Base-by-base conservation (phyloP, 2,329 filamentous ascomycete genomes). In the Scytalidium sp. region DNA sequence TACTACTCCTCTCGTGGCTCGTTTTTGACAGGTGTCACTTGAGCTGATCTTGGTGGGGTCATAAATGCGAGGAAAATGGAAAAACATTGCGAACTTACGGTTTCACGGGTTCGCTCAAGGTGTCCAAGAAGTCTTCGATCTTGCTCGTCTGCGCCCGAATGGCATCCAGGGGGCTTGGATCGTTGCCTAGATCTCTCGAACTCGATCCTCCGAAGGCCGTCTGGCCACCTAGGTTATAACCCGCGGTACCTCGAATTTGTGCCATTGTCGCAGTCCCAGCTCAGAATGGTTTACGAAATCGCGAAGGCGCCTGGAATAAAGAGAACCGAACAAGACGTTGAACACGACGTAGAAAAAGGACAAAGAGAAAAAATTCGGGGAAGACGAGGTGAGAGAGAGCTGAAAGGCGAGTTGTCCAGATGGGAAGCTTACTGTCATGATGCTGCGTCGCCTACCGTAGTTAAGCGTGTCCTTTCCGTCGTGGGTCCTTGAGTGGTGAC, bases 91-190 rank as follows among this genome's bases (percentile, higher is more conserved):
- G 52, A 52, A 84, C 88, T 69, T 81, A 99, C 88, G 94, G 94
- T 80, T 96, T 97, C 60, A 97, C 74, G 44, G 94, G 94, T 67
- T 96, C 93, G 64, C 90, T 87, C 64, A 91, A 60, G 22, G 83
- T 89, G 71, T 97, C 94, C 67, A 99, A 73, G 67, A 89, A 74
- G 68, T 99, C 94, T 75, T 99, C 94, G 59, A 99, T 93, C 80
- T 97, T 97, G 85, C 89, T 96, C 46, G 94, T 99, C 72, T 97
- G 92, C 70, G 91, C 84, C 57, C 94, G 82, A 67, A 99, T 90
- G 63, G 90, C 81, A 70, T 97, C 94, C 60, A 99, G 82, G 50
- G 64, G 61, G 53, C 64, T 64, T 59, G 68, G 63, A 45, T 70
- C 67, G 32, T 49, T 58, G 36, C 47, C 61, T 20, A 59, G 60